A percentile compares a stretch with the other conserved stretches of the same genome.
Conservation (phyloP, 1,139 yeast genomes). For the Arxiozyma telluris region DNA sequence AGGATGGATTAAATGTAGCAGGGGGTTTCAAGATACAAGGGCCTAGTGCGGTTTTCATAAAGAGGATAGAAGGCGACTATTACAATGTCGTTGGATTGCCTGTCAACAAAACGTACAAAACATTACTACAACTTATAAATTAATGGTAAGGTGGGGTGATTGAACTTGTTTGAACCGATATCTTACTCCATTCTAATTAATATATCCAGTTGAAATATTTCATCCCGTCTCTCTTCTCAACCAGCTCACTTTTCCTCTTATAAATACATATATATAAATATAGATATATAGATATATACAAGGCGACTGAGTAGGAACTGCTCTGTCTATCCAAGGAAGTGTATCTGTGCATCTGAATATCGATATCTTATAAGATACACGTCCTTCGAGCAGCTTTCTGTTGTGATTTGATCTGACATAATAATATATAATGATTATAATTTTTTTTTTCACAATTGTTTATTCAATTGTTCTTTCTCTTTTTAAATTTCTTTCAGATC, state of each 20-base stretch:
- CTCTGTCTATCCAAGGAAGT: background rate
- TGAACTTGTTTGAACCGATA: too few species aligned
- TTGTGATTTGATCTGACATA: background rate
- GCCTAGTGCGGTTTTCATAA: constrained; percentile 55
- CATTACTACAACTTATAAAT: background rate
- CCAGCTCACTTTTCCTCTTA: background rate
- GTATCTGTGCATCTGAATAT: too few species aligned
- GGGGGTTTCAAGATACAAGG: constrained; percentile 91
- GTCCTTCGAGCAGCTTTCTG: background rate
- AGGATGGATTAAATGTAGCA: constrained; percentile 76
- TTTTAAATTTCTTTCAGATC: background rate
- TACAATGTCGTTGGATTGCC: constrained; percentile 91
- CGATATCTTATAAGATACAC: background rate
- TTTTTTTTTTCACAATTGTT: too few species aligned
- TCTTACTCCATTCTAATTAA: background rate
- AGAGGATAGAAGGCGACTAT: constrained; percentile 65
- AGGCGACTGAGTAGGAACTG: background rate
- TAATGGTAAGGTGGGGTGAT: background rate
- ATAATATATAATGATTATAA: too few species aligned
- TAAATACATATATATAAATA: too few species aligned
- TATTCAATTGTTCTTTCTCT: too few species aligned
- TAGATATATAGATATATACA: too few species aligned
- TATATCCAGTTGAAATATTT: background rate
- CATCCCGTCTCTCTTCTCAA: background rate
- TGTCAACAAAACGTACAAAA: constrained; percentile 32